phyloP scores from a whole-genome alignment of 306 rosid genomes.

The Nissolia schottii region DNA sequence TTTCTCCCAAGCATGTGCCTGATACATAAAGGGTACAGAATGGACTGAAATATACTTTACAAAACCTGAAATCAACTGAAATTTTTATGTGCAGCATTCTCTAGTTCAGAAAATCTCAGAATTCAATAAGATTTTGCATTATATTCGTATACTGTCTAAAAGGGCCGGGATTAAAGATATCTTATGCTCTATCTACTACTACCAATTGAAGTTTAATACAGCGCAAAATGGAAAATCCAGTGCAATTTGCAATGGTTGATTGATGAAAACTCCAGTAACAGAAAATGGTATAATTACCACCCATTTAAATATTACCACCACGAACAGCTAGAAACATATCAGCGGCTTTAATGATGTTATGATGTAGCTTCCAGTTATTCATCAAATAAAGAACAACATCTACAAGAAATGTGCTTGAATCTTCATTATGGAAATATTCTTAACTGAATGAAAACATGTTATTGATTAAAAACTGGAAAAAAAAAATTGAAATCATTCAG shows the following conservation, averaged over 20 bases:
- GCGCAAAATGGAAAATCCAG: not conserved
- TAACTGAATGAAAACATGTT: not conserved
- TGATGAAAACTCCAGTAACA: not conserved
- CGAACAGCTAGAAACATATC: not conserved
- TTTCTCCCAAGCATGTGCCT: not conserved
- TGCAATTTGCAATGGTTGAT: not conserved
- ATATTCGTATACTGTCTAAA: not conserved
- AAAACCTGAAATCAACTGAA: not conserved
- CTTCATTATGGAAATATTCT: too few relatives aligned
- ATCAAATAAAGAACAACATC: conserved; percentile 1
- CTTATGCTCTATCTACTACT: too few relatives aligned
- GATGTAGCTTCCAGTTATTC: not conserved
- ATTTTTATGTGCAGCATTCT: not conserved
- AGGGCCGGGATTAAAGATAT: not conserved
- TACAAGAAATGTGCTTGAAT: not conserved
- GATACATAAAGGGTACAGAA: not conserved
- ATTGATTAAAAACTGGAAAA: too few relatives aligned
- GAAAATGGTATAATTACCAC: not conserved
- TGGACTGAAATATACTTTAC: not conserved
- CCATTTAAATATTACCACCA: not conserved
- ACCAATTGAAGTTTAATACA: not conserved
- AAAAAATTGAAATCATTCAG: conserved; percentile 5
- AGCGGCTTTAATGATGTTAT: not conserved
- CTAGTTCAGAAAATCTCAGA: not conserved
- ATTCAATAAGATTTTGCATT: not conserved